A percentile compares a stretch with the other conserved stretches of the same genome.
Conservation (phyloP, 345 rosid genomes). For the Euphorbia lathyris region DNA sequence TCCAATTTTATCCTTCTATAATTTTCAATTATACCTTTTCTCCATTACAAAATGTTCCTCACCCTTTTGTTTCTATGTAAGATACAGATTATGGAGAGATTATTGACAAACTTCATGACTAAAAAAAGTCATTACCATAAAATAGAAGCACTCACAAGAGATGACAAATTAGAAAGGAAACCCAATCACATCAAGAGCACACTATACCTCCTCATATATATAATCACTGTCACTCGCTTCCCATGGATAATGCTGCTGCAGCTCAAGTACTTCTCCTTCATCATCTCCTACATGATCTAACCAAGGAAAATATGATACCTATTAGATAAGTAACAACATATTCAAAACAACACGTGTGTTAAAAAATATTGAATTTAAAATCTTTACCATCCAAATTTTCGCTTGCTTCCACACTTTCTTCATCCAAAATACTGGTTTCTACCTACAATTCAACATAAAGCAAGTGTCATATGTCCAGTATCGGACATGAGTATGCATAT, state of each 20-base stretch:
- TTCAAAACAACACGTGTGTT: not conserved
- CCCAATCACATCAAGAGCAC: not conserved
- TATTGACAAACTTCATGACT: too few relatives aligned
- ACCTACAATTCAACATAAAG: constrained; percentile 46
- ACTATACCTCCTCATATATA: constrained; percentile 70
- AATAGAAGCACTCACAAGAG: not conserved
- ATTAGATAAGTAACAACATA: too few relatives aligned
- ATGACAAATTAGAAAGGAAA: not conserved
- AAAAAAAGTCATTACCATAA: too few relatives aligned
- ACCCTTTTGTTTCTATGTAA: too few relatives aligned
- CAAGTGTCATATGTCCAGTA: constrained; percentile 2
- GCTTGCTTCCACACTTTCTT: constrained; percentile 55
- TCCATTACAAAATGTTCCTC: too few relatives aligned
- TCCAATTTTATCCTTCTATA: too few relatives aligned
- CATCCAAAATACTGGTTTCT: constrained; percentile 58
- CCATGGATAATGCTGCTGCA: constrained; percentile 68
- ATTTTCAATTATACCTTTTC: too few relatives aligned
- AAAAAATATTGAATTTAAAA: not conserved
- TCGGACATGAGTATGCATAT: not conserved
- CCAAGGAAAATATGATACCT: too few relatives aligned
- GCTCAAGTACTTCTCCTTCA: constrained; percentile 27
- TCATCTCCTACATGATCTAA: too few relatives aligned
- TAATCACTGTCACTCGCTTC: constrained; percentile 92
- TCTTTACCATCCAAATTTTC: constrained; percentile 67
- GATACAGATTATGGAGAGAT: too few relatives aligned